Conservation (phyloP, 306 rosid species). For the Lathyrus sativus region DNA sequence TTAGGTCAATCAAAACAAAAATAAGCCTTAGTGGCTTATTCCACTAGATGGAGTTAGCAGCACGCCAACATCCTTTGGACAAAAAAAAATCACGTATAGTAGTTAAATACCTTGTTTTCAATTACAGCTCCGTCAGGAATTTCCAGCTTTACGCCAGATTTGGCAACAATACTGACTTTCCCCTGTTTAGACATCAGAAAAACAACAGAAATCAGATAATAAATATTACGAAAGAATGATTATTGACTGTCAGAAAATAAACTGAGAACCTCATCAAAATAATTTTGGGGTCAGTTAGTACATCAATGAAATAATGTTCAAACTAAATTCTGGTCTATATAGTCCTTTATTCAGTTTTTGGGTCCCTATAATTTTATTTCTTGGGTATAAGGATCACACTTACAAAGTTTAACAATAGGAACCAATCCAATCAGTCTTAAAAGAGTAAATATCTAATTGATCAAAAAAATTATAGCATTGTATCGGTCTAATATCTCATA, state of each 20-base stretch:
- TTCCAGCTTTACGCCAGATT: conserved; percentile 66
- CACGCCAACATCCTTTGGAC: neutral
- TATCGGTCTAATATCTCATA: neutral
- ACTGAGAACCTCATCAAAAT: neutral
- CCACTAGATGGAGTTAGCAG: neutral
- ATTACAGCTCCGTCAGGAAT: conserved; percentile 68
- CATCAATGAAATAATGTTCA: conserved; percentile 5
- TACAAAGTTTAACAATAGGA: neutral
- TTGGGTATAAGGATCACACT: neutral
- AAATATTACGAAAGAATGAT: neutral
- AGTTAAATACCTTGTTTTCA: conserved; percentile 61
- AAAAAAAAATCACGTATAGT: conserved; percentile 13
- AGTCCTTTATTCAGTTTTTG: neutral
- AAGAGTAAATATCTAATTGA: neutral
- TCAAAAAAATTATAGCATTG: neutral
- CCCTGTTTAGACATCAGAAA: conserved; percentile 56
- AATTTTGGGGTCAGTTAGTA: conserved; percentile 5
- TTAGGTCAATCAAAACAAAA: conserved; percentile 23
- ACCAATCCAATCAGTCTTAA: neutral
- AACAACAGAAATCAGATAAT: conserved; percentile 22
- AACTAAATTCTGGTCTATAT: neutral
- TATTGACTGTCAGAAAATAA: neutral
- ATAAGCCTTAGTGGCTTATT: neutral
- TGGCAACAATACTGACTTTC: conserved; percentile 62
- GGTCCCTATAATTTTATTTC: neutral